A percentile compares a stretch with the other conserved stretches of the same genome.
phyloP scores from a whole-genome alignment of 1,139 yeast species.

The Candida sp. region DNA sequence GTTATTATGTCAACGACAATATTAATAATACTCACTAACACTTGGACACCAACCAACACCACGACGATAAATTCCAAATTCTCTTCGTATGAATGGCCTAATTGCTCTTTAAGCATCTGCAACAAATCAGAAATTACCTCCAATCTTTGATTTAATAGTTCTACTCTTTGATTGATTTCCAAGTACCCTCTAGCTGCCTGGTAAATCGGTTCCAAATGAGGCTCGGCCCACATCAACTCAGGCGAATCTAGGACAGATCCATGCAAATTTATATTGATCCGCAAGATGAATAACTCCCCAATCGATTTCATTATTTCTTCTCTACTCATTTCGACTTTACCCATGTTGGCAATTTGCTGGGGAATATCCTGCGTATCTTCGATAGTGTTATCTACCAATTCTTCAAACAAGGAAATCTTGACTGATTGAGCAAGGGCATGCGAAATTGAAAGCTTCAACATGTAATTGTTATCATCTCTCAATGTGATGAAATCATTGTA shows the following conservation, averaged over 20 bases:
- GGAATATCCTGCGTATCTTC: constrained; percentile 98
- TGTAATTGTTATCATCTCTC: constrained; percentile 86
- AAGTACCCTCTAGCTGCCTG: constrained; percentile 95
- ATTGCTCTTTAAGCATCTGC: constrained; percentile 95
- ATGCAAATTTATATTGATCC: constrained; percentile 89
- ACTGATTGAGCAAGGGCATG: constrained; percentile 94
- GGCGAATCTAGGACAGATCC: constrained; percentile 97
- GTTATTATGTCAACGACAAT: constrained; percentile 42
- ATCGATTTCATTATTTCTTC: constrained; percentile 96
- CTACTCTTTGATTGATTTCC: constrained; percentile 91
- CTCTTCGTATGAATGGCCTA: constrained; percentile 90
- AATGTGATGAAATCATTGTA: constrained; percentile 93
- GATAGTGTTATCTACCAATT: constrained; percentile 90
- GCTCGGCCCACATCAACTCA: constrained; percentile 98
- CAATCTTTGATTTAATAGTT: constrained; percentile 80
- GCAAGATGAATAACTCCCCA: constrained; percentile 87
- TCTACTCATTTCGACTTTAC: constrained; percentile 91
- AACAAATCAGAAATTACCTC: constrained; percentile 91
- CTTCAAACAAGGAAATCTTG: constrained; percentile 91
- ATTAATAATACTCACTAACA: constrained; percentile 81
- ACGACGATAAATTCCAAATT: constrained; percentile 91
- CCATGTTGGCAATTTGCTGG: constrained; percentile 89
- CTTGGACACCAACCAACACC: constrained; percentile 90
- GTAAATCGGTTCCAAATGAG: constrained; percentile 93
- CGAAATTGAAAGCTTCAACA: constrained; percentile 84